Conservation (phyloP, 164 flowering plant genomes). For the Berberis thunbergii region DNA sequence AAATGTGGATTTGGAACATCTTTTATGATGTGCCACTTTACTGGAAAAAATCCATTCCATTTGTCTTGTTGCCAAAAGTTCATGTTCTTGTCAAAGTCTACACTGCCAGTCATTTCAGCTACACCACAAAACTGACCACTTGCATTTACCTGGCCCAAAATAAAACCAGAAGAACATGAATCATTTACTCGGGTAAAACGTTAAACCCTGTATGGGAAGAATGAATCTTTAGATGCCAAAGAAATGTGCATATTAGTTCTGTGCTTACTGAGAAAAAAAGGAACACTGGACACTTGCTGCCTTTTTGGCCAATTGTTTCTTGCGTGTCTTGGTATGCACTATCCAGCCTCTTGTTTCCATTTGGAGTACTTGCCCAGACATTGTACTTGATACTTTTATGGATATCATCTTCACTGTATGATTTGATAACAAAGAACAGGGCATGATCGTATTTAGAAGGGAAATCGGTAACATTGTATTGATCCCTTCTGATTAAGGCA, state of each 20-base stretch:
- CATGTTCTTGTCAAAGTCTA: slow-evolving; percentile 59
- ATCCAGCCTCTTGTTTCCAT: slow-evolving; percentile 73
- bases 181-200: background rate
- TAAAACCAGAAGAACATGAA: background rate
- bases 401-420: slow-evolving; percentile 78
- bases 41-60: slow-evolving; percentile 76
- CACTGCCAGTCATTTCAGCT: slow-evolving; percentile 74
- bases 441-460: slow-evolving; percentile 49
- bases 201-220: background rate
- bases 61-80: slow-evolving; percentile 91
- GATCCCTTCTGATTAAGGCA: slow-evolving; percentile 29
- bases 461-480: slow-evolving; percentile 49
- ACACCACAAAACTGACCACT: slow-evolving; percentile 90
- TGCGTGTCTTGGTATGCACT: slow-evolving; percentile 58
- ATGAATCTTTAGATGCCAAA: background rate
- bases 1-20: slow-evolving; percentile 67
- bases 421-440: slow-evolving; percentile 66
- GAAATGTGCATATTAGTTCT: slow-evolving; percentile 4
- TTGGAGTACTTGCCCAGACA: slow-evolving; percentile 82
- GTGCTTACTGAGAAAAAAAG: slow-evolving; percentile 68
- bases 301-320: slow-evolving; percentile 24
- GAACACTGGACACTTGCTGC: slow-evolving; percentile 51
- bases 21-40: slow-evolving; percentile 79
- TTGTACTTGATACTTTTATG: slow-evolving; percentile 78
- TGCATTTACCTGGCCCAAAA: slow-evolving; percentile 56